A percentile compares a stretch with the other conserved stretches of the same genome.
phyloP scores from a whole-genome alignment of 352 stramenopile species.

The Aphanomyces cochlioides region DNA sequence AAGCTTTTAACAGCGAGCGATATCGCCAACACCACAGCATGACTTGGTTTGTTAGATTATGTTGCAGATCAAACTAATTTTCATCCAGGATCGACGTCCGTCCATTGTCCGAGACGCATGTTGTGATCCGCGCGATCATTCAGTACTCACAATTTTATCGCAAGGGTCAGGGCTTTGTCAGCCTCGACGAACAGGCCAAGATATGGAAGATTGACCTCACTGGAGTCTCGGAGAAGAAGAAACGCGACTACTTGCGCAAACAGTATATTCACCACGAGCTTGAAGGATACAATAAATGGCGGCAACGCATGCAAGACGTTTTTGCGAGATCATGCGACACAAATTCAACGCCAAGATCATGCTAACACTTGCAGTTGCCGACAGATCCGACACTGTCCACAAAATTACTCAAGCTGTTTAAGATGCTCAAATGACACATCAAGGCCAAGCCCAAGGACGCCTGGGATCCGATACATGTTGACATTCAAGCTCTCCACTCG shows the following conservation, averaged over 20 bases:
- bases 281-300: no score
- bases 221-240: neutral
- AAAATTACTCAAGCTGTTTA: no score
- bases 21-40: neutral
- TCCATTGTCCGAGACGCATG: neutral
- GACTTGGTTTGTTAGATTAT: neutral
- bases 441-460: no score
- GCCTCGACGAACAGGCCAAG: slow-evolving; percentile 1
- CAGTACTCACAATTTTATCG: neutral
- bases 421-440: no score
- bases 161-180: neutral
- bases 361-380: no score
- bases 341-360: no score
- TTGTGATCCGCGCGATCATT: neutral
- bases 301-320: no score
- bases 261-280: no score
- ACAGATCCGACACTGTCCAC: no score
- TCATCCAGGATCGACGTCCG: neutral
- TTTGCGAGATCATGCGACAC: no score
- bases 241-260: neutral
- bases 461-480: no score
- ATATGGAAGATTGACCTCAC: neutral
- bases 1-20: neutral
- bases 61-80: neutral
- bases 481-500: no score